Evolutionary conservation across 305 asterid genomes (phyloP).

Genomic region (Plantago coronopus): DNA sequence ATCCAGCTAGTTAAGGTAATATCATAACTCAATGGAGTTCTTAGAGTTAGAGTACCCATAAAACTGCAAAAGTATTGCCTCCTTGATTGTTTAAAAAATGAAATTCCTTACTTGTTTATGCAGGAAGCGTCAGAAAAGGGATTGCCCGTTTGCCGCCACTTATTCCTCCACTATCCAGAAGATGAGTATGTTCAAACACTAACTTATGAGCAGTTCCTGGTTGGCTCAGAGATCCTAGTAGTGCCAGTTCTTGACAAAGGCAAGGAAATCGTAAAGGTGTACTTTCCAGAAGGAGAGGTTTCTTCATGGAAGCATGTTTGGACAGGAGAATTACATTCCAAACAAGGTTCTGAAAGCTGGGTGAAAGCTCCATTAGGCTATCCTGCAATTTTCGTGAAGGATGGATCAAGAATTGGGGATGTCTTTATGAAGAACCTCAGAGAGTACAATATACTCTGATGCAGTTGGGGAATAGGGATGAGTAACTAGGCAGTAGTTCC

Average conservation of each 20-base stretch:
- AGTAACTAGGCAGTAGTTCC: neutral
- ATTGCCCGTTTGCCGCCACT: constrained; percentile 90
- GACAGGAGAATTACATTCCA: constrained; percentile 60
- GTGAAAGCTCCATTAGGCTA: constrained; percentile 71
- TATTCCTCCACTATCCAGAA: constrained; percentile 78
- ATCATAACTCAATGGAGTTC: neutral
- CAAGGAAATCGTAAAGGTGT: constrained; percentile 49
- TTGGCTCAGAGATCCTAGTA: constrained; percentile 84
- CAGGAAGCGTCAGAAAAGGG: constrained; percentile 90
- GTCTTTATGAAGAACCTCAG: constrained; percentile 53
- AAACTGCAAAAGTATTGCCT: neutral
- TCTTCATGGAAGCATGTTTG: constrained; percentile 78
- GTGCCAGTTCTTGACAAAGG: constrained; percentile 87
- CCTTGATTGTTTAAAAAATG: no score
- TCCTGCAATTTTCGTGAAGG: constrained; percentile 82
- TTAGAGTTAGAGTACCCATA: neutral
- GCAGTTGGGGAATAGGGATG: neutral
- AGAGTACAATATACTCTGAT: constrained; percentile 41
- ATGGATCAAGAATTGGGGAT: constrained; percentile 68
- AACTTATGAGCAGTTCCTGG: constrained; percentile 73
- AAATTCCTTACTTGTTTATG: neutral
- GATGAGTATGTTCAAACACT: constrained; percentile 57
- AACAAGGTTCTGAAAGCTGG: constrained; percentile 52
- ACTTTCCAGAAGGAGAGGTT: constrained; percentile 67
- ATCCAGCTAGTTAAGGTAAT: constrained; percentile 75